Evolutionary conservation across 352 stramenopile genomes (phyloP).

Genomic region (Thalassiosira hispida): DNA sequence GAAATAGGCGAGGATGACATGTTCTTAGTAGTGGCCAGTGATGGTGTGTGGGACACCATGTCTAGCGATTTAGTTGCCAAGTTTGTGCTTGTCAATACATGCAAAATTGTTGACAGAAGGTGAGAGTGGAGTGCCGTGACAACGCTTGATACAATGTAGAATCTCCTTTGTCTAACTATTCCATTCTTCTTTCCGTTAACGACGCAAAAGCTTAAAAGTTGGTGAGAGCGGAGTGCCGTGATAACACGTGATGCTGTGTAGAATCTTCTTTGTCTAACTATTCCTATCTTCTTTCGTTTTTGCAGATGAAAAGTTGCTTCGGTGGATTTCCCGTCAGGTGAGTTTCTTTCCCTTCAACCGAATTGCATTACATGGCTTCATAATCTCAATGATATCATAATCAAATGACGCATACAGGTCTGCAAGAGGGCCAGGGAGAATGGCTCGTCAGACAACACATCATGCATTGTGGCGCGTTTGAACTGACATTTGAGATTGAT

Average conservation of each 20-base stretch:
- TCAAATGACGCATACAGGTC: constrained; percentile 56
- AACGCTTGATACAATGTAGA: constrained; percentile 58
- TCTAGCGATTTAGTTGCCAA: constrained; percentile 87
- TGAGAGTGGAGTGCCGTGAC: too few relatives aligned
- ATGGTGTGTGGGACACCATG: constrained; percentile 91
- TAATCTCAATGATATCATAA: constrained; percentile 32
- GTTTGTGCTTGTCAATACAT: constrained; percentile 84
- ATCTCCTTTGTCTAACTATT: constrained; percentile 51
- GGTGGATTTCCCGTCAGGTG: constrained; percentile 60
- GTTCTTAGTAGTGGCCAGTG: constrained; percentile 88
- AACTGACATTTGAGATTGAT: too few relatives aligned
- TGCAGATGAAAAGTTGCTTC: constrained; percentile 49
- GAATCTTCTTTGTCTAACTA: constrained; percentile 49
- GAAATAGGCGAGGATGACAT: constrained; percentile 84
- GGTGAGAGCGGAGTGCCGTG: too few relatives aligned
- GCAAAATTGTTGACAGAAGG: constrained; percentile 66
- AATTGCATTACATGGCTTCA: not conserved
- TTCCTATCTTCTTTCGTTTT: not conserved
- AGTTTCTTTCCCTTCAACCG: constrained; percentile 1
- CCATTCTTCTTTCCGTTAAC: not conserved
- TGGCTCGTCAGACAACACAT: constrained; percentile 81
- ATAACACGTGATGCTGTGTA: constrained; percentile 57
- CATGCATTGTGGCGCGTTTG: constrained; percentile 73
- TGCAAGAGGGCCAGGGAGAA: constrained; percentile 61
- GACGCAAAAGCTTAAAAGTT: constrained; percentile 29